A percentile compares a stretch with the other conserved stretches of the same genome.
Conservation (phyloP, 257 asterid species). For the Rhazya stricta region DNA sequence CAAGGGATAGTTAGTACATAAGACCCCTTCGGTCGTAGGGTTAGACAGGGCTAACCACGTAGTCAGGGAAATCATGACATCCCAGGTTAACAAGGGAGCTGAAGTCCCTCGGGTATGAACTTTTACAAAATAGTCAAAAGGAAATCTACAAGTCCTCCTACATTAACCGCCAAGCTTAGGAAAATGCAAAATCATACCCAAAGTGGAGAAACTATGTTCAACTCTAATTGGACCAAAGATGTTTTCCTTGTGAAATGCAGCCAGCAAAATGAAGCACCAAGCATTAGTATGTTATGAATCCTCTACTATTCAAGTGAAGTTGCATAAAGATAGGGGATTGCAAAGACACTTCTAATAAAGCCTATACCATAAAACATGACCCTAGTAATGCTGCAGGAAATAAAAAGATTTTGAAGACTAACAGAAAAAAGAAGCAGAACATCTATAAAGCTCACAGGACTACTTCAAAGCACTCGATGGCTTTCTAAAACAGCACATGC, state of each 20-base stretch:
- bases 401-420: neutral
- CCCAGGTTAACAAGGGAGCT: neutral
- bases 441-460: neutral
- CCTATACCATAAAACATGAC: neutral
- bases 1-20: neutral
- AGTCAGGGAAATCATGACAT: neutral
- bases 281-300: neutral
- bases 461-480: neutral
- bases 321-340: neutral
- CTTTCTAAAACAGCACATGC: neutral
- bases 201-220: neutral
- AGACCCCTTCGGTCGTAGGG: neutral
- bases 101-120: neutral
- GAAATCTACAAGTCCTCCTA: neutral
- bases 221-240: neutral
- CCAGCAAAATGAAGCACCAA: neutral
- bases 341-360: neutral
- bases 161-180: neutral
- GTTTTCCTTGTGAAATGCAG: neutral
- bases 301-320: neutral
- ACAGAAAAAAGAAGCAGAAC: neutral
- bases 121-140: neutral
- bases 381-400: neutral
- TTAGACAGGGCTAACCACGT: neutral
- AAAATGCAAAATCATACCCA: neutral